phyloP scores from a whole-genome alignment of 768 basidiomycete genomes.

The Amanita muscaria region DNA sequence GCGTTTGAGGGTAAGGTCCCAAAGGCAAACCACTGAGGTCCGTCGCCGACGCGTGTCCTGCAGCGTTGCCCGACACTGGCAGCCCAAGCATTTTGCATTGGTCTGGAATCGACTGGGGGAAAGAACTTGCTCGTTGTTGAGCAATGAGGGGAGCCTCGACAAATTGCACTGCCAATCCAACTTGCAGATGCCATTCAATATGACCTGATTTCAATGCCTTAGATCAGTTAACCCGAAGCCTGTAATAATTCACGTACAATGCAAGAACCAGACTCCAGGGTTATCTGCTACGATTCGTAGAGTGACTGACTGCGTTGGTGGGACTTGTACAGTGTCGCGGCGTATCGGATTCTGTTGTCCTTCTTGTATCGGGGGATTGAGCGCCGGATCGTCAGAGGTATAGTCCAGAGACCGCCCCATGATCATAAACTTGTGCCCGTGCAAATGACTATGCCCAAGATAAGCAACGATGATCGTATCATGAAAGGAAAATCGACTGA shows the following conservation, averaged over 20 bases:
- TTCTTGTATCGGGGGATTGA: slow-evolving; percentile 77
- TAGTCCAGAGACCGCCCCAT: slow-evolving; percentile 66
- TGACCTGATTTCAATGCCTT: slow-evolving; percentile 54
- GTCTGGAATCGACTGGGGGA: slow-evolving; percentile 56
- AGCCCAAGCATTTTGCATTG: slow-evolving; percentile 62
- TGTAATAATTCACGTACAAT: slow-evolving; percentile 39
- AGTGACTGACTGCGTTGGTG: slow-evolving; percentile 56
- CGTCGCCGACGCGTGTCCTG: slow-evolving; percentile 60
- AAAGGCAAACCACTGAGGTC: slow-evolving; percentile 57
- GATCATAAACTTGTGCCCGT: slow-evolving; percentile 84
- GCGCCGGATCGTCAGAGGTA: slow-evolving; percentile 57
- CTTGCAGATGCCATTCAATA: slow-evolving; percentile 81
- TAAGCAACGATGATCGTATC: slow-evolving; percentile 2
- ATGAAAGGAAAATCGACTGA: slow-evolving; percentile 26
- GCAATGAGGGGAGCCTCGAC: slow-evolving; percentile 71
- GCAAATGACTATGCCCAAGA: slow-evolving; percentile 58
- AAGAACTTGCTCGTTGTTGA: slow-evolving; percentile 40
- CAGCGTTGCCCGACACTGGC: slow-evolving; percentile 76
- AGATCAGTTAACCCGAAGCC: background rate
- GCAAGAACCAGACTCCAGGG: slow-evolving; percentile 85
- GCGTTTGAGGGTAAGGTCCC: slow-evolving; percentile 65
- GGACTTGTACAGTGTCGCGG: slow-evolving; percentile 83
- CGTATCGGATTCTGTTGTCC: slow-evolving; percentile 82
- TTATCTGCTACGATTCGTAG: slow-evolving; percentile 84
- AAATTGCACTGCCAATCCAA: slow-evolving; percentile 79